Evolutionary conservation across 1,284 basidiomycete species (phyloP).

Genomic region (Cryptococcus neoformans): DNA sequence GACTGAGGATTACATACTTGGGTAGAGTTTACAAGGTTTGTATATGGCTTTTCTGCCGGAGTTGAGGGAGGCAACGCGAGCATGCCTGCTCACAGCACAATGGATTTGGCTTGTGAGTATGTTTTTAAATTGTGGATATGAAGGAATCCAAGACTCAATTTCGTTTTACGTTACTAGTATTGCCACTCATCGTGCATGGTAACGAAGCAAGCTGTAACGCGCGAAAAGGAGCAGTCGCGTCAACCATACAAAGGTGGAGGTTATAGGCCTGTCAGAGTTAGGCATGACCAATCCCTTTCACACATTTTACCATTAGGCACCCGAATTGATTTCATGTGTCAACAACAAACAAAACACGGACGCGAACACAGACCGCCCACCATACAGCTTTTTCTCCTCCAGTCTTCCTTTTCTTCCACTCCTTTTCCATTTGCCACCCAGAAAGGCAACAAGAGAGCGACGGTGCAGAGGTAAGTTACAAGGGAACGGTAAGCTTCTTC

Average conservation of each 20-base stretch:
- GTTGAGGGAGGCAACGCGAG: slow-evolving; percentile 21
- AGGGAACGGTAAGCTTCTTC: too few species aligned
- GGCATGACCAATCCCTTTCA: neutral
- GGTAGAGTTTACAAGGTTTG: slow-evolving; percentile 20
- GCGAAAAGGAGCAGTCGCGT: neutral
- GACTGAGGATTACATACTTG: slow-evolving; percentile 17
- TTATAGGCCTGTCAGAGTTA: neutral
- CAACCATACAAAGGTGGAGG: neutral
- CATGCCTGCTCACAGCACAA: neutral
- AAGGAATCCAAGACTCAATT: too few species aligned
- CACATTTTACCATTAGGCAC: neutral
- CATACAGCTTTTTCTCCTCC: neutral
- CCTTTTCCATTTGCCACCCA: too few species aligned
- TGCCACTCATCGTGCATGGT: too few species aligned
- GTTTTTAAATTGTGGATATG: too few species aligned
- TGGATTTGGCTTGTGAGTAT: neutral
- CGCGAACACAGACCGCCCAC: neutral
- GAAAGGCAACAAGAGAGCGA: too few species aligned
- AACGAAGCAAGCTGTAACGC: neutral
- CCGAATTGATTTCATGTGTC: neutral
- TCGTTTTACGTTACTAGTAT: too few species aligned
- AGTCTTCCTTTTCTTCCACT: too few species aligned
- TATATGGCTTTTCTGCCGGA: slow-evolving; percentile 20
- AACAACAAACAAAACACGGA: neutral
- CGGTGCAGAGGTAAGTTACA: too few species aligned